phyloP scores from a whole-genome alignment of 1,139 yeast genomes.

The Pichia cactophila region DNA sequence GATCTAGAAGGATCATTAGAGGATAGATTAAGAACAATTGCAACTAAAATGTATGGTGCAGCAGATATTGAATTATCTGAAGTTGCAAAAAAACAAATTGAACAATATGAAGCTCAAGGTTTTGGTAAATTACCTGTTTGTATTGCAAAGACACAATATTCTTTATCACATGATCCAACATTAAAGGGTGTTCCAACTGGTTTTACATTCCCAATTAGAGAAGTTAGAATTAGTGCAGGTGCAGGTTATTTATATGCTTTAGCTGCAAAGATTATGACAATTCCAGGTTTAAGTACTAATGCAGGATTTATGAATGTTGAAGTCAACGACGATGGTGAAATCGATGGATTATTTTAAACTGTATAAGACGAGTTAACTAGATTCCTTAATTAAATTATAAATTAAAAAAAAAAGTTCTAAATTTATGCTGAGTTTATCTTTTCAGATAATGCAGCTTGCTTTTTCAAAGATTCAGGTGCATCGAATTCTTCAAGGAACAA shows the following conservation, averaged over 20 bases:
- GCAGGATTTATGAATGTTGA: slow-evolving; percentile 83
- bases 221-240: slow-evolving; percentile 73
- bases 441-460: slow-evolving; percentile 75
- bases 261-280: slow-evolving; percentile 79
- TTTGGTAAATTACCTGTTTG: slow-evolving; percentile 71
- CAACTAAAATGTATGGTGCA: slow-evolving; percentile 73
- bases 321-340: slow-evolving; percentile 69
- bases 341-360: slow-evolving; percentile 61
- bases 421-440: slow-evolving; percentile 41
- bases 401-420: no score
- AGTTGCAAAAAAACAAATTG: slow-evolving; percentile 59
- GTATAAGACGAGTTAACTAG: not conserved
- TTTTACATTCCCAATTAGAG: slow-evolving; percentile 72
- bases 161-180: slow-evolving; percentile 73
- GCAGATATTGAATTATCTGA: slow-evolving; percentile 58
- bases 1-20: slow-evolving; percentile 55
- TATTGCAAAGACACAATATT: slow-evolving; percentile 79
- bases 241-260: slow-evolving; percentile 78
- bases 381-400: no score
- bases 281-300: slow-evolving; percentile 77
- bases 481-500: slow-evolving; percentile 75
- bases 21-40: slow-evolving; percentile 56
- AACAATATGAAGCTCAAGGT: slow-evolving; percentile 60
- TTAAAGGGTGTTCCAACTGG: slow-evolving; percentile 78
- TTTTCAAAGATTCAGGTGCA: slow-evolving; percentile 66